Base-by-base conservation (phyloP, 2,329 filamentous ascomycete species). In the Juglanconis juglandina region DNA sequence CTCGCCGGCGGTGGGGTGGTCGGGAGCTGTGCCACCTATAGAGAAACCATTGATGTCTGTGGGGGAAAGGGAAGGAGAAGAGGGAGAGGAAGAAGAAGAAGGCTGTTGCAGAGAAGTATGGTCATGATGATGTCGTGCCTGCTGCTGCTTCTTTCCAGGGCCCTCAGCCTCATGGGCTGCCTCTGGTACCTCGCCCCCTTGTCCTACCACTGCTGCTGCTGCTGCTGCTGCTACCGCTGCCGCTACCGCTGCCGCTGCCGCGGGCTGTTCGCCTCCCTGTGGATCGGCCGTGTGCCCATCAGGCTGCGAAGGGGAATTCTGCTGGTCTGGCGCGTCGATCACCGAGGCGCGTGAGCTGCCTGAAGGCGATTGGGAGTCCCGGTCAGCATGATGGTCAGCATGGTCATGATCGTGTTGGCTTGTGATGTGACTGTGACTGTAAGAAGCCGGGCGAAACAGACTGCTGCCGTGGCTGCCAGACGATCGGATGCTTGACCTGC, bases 401-500 rank as follows among this genome's bases (percentile, higher is more conserved):
- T 42, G 53, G 42, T 59, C 53, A 46, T 54, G 39, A 35, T 60
- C 61, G 56, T 53, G 24, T 41, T 51, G 58, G 42, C 64, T 52
- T 44, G 46, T 47, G 53, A 48, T 39, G 42, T 39, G 41, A 48
- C 48, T 56, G 53, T 58, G 52, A 56, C 44, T 51, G 58, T 58
- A 52, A 55, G 47, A 39, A 14, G 50, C 34, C 56, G 62, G 41
- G 61, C 61, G 37, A 66, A 51, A 63, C 68, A 63, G 65, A 66
- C 34, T 66, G 65, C 70, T 72, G 63, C 64, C 70, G 59, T 66
- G 56, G 62, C 58, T 66, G 66, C 61, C 57, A 65, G 68, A 59
- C 59, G 67, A 48, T 67, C 65, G 64, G 67, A 57, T 65, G 39
- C 47, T 53, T n/a, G 65, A 68, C 67, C 60, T 68, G 72, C 55